Evolutionary conservation across 257 asterid genomes (phyloP), one percentile per base, ranked within the genome.

Genomic region (Fraxinus pennsylvanica): DNA sequence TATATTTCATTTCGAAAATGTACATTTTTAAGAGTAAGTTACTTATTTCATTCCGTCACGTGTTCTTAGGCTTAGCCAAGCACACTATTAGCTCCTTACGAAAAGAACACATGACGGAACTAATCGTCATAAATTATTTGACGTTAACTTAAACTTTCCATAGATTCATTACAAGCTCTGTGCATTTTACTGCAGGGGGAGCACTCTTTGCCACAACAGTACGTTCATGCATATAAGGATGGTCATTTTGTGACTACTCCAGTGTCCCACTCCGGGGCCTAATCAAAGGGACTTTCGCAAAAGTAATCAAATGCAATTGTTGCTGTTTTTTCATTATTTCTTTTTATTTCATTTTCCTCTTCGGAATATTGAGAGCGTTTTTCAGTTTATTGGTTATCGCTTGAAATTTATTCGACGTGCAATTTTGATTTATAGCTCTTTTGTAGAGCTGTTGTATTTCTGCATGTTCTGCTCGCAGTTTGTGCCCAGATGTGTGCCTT

Each of bases 141-240:
- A 0, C 0, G 3, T 10, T 7, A 9, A 47, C 61, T 35, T n/a
- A 32, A 61, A 10, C 25, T 65, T 68, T 69, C 8, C 33, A 76
- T 25, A 33, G 41, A 68, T 61, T 39, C 17, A 36, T 22, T 35
- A 29, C 21, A 79, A 30, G 54, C 9, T 22, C 21, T 50, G 12
- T 25, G 30, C 19, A 21, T 38, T 19, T 25, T 63, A 9, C 14
- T 72, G 83, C 88, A 96, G 99, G 92, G 81, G 59, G 98, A 96
- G 85, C 96, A 91, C 81, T 86, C 97, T 84, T 88, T 96, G 84
- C 99, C 98, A 1, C 97, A 96, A 71, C 99, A 96, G 74, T 93
- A 88, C 74, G 70, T 91, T 81, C 97, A 96, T 73, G 86, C 39
- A 14, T 96, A 86, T 86, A 91, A 86, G 88, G 94, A 91, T 72